Evolutionary conservation across 2,329 filamentous ascomycete genomes (phyloP), one percentile per base, ranked within the genome.

Genomic region (Talaromyces islandicus): DNA sequence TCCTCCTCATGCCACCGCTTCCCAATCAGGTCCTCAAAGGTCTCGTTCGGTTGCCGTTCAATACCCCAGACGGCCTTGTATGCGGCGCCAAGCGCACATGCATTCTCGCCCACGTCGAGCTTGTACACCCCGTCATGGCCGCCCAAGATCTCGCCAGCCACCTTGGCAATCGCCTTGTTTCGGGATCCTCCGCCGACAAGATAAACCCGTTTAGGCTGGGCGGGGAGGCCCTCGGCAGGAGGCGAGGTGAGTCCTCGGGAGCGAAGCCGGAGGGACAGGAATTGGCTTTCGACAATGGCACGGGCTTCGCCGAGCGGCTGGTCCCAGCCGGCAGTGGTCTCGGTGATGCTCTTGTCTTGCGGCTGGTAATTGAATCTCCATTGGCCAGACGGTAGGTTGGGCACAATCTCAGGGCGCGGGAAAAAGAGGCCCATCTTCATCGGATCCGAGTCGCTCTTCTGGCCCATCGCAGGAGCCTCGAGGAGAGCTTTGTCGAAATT

Each of bases 11-110:
- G 85, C 94, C 94, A 99, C 64, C 94, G 81, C 70, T 80, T 80
- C 7, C 89, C 91, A 63, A 99, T 88, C 64, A 96, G 80, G 63
- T 93, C 88, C 71, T 97, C 94, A 77, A 97, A 97, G 4, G 83
- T 90, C 82, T 96, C 87, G 19, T 80, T 81, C 0, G 67, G 73
- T 25, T 75, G 74, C 54, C 90, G 80, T 79, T 94, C 91, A 59
- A 91, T 80, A 0, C 89, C 92, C 94, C 94, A 99, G 0, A 96
- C 87, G 14, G 94, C 93, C 78, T 97, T 97, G 77, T 97, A 97
- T 27, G 93, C 93, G 7, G 91, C 91, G 14, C 94, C 94, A 14
- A 97, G 78, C 11, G 93, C 94, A 76, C 94, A 99, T 2, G 94
- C 93, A 77, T 96, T 97, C 27, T 92, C 92, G 27, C 94, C 93